Evolutionary conservation across 192 early-diverging fungal species (phyloP).

Genomic region (Backusella westeae): DNA sequence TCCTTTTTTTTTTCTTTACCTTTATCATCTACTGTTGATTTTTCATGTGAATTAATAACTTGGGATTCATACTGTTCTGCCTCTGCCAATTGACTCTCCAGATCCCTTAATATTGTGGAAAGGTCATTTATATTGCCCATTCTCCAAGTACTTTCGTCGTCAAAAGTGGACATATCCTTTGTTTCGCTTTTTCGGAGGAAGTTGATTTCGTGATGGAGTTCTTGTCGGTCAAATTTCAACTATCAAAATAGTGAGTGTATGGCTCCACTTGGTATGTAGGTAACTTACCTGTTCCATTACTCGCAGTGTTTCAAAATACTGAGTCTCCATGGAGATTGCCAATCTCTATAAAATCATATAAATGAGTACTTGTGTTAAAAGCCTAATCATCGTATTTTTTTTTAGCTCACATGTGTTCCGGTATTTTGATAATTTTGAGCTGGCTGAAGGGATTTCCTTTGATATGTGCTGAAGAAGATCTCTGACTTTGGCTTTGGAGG

Average conservation of each 20-base stretch:
- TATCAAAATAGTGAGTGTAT: background rate
- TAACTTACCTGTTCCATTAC: background rate
- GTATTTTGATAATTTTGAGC: background rate
- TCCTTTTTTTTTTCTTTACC: background rate
- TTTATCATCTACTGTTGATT: background rate
- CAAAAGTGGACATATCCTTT: background rate
- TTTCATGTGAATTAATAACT: background rate
- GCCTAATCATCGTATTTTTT: background rate
- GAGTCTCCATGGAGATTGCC: background rate
- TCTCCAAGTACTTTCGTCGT: background rate
- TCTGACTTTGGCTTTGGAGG: background rate
- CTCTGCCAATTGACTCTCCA: background rate
- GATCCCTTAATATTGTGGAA: background rate
- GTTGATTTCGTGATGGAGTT: background rate
- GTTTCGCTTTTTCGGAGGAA: background rate
- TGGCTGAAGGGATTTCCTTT: background rate
- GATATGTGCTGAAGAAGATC: background rate
- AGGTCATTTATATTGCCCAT: background rate
- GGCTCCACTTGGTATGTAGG: background rate
- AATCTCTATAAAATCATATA: background rate
- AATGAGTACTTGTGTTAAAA: background rate
- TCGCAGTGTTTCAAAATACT: background rate
- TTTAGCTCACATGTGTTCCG: background rate
- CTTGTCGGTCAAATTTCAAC: background rate
- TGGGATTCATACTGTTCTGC: background rate